These are phyloP conservation scores for Exophiala viscosa DNA, from an alignment of 2,329 filamentous ascomycete species.

Conservation along the genomic window DNA sequence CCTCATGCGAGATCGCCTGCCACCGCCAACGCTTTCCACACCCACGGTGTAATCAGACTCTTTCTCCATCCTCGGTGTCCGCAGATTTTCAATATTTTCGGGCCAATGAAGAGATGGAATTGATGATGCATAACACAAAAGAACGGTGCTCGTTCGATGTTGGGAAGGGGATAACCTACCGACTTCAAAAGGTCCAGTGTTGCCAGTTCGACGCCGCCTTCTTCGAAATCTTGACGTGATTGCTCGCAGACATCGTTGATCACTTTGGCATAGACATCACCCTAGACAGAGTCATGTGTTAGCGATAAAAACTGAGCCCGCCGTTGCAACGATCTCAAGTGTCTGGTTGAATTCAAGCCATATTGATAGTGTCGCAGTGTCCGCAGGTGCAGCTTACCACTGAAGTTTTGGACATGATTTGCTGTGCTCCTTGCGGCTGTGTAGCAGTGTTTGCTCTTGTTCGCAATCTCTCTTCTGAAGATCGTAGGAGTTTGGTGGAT, in stretches of 20 bases:
- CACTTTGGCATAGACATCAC: constrained; percentile 82
- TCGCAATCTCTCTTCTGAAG: not conserved
- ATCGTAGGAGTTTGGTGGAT: not conserved
- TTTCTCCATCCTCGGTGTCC: not conserved
- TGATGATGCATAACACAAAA: constrained; percentile 7
- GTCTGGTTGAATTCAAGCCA: not conserved
- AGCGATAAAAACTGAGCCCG: not conserved
- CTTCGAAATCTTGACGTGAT: constrained; percentile 93
- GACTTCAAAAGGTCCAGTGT: constrained; percentile 82
- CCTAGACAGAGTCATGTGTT: constrained; percentile 42
- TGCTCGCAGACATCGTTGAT: constrained; percentile 88
- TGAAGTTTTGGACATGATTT: constrained; percentile 25
- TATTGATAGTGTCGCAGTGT: not conserved
- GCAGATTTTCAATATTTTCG: not conserved
- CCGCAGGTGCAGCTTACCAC: constrained; percentile 20
- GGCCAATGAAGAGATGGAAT: constrained; percentile 1
- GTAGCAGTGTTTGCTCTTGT: not conserved
- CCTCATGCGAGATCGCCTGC: not conserved
- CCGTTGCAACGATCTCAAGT: not conserved
- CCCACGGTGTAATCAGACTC: not conserved
- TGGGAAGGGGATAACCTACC: constrained; percentile 56
- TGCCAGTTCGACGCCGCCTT: constrained; percentile 83
- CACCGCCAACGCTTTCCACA: not conserved
- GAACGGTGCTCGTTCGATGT: constrained; percentile 2
- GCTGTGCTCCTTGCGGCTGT: not conserved